Evolutionary conservation across 192 early-diverging fungal species (phyloP).

Genomic region (Borealophlyctis nickersoniae): DNA sequence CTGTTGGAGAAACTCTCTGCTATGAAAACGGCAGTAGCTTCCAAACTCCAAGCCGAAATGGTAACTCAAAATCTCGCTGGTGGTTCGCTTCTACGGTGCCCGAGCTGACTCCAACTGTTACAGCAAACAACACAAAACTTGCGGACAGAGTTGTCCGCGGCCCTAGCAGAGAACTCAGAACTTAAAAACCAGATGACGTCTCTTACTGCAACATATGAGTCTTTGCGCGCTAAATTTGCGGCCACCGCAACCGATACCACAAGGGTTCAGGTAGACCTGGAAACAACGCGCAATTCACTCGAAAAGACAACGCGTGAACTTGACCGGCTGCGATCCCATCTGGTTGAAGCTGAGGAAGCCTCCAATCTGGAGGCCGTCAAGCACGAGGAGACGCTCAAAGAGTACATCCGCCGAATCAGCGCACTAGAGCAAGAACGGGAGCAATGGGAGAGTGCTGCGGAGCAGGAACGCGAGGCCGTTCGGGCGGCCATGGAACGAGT

Average conservation of each 20-base stretch:
- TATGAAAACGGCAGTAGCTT: constrained; percentile 76
- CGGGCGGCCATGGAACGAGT: constrained; percentile 38
- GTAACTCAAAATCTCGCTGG: no score
- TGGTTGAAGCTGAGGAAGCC: constrained; percentile 62
- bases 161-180: constrained; percentile 15
- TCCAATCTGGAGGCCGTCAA: constrained; percentile 54
- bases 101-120: background rate
- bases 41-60: constrained; percentile 82
- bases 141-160: constrained; percentile 13
- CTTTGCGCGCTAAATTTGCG: background rate
- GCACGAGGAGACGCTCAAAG: constrained; percentile 49
- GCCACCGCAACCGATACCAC: background rate
- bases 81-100: background rate
- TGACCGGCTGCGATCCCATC: constrained; percentile 52
- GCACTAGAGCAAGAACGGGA: constrained; percentile 60
- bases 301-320: constrained; percentile 49
- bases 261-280: constrained; percentile 33
- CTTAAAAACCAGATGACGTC: constrained; percentile 18
- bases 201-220: background rate
- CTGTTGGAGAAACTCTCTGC: constrained; percentile 72
- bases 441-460: constrained; percentile 59
- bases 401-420: constrained; percentile 56
- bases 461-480: constrained; percentile 49
- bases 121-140: constrained; percentile 27
- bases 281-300: constrained; percentile 37